phyloP scores from a whole-genome alignment of 2,329 filamentous ascomycete species.

The Pseudogymnoascus sp. region DNA sequence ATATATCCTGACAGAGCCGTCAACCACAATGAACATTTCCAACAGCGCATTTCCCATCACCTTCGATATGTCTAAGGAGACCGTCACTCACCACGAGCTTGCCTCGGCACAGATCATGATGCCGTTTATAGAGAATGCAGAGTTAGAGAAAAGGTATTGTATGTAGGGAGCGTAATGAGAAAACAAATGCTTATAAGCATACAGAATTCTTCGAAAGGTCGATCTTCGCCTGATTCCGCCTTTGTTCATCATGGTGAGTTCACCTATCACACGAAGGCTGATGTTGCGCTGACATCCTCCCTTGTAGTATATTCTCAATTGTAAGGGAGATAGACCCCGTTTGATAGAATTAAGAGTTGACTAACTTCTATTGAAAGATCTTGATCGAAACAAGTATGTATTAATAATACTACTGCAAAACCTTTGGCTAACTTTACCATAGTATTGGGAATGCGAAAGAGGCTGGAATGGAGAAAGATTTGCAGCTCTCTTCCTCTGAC shows the following conservation, averaged over 20 bases:
- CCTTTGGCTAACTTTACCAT: not conserved
- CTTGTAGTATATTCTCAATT: constrained; percentile 9
- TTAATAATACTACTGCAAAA: not conserved
- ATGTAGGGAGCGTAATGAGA: not conserved
- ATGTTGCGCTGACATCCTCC: not conserved
- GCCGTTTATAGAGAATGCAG: constrained; percentile 11
- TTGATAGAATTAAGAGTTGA: not conserved
- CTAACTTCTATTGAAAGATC: not conserved
- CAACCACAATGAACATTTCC: not conserved
- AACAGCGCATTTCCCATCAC: not conserved
- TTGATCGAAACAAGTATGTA: constrained; percentile 8
- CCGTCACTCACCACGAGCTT: not conserved
- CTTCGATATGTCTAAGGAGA: not conserved
- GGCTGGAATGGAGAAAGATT: not conserved
- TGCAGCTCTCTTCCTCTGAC: not conserved
- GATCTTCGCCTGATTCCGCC: constrained; percentile 14
- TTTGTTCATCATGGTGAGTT: constrained; percentile 12
- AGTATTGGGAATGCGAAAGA: constrained; percentile 7
- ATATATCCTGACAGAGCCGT: not conserved
- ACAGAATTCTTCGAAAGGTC: constrained; percentile 13
- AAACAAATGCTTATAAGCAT: constrained; percentile 1
- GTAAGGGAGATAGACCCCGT: not conserved
- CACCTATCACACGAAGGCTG: not conserved
- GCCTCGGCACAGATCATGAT: not conserved
- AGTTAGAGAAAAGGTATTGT: constrained; percentile 12